Conservation (phyloP, 106 monocot species). For the Acanthochlamys bracteata region DNA sequence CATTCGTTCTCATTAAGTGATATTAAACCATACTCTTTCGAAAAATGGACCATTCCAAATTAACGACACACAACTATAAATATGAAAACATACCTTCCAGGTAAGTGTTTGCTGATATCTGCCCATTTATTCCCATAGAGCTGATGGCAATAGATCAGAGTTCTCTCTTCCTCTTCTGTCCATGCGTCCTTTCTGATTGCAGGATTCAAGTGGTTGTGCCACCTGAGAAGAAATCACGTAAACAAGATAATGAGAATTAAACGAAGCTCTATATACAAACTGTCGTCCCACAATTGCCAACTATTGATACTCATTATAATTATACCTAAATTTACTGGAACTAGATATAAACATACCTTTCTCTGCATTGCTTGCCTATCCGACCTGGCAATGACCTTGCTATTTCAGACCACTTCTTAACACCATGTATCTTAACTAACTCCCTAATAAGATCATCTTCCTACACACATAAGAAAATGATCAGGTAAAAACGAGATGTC, state of each 20-base stretch:
- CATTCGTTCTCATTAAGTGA: too few species aligned
- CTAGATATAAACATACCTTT: conserved; percentile 21
- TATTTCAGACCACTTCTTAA: conserved; percentile 45
- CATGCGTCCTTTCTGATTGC: conserved; percentile 21
- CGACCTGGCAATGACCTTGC: conserved; percentile 37
- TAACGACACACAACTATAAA: neutral
- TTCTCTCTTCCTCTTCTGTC: conserved; percentile 21
- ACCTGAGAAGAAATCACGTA: conserved; percentile 9
- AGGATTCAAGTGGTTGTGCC: conserved; percentile 32
- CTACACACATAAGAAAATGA: conserved; percentile 10
- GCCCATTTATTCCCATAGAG: conserved; percentile 31
- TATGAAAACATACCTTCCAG: conserved; percentile 20
- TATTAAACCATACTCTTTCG: too few species aligned
- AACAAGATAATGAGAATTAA: neutral
- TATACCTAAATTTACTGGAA: too few species aligned
- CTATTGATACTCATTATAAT: too few species aligned
- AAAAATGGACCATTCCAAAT: neutral
- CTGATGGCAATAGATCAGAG: conserved; percentile 11
- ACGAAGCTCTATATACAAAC: neutral
- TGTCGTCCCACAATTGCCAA: neutral
- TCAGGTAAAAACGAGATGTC: neutral
- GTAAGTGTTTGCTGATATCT: conserved; percentile 18
- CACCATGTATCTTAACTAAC: conserved; percentile 25
- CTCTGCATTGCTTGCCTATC: conserved; percentile 55
- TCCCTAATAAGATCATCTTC: conserved; percentile 39